Conservation (phyloP, 805 yeast genomes). For the Hanseniaspora guilliermondii region DNA sequence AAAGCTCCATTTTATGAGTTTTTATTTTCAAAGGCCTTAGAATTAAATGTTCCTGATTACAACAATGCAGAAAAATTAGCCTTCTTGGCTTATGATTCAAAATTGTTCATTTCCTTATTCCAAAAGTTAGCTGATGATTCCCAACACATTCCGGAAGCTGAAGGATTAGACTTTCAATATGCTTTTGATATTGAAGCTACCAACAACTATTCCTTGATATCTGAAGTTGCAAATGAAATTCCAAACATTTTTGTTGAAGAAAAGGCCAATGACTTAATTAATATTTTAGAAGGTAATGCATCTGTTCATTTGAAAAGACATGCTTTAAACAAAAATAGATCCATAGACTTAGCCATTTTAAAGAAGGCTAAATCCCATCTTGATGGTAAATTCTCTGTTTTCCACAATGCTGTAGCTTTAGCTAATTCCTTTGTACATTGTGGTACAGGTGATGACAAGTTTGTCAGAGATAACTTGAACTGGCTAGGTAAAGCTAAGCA, state of each 20-base stretch:
- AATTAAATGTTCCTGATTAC: constrained; percentile 59
- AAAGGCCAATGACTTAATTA: constrained; percentile 23
- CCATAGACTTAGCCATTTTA: constrained; percentile 70
- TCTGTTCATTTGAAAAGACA: constrained; percentile 87
- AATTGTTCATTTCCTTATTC: constrained; percentile 58
- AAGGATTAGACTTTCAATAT: constrained; percentile 71
- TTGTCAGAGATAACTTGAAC: constrained; percentile 78
- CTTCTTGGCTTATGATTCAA: constrained; percentile 71
- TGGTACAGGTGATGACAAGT: constrained; percentile 91
- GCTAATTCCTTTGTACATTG: constrained; percentile 90
- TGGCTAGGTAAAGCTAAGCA: constrained; percentile 97
- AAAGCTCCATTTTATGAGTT: constrained; percentile 51
- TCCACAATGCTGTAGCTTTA: constrained; percentile 91
- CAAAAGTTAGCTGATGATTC: constrained; percentile 28
- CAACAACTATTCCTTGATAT: constrained; percentile 26
- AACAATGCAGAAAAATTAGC: constrained; percentile 74
- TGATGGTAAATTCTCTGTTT: constrained; percentile 86
- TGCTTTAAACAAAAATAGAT: constrained; percentile 72
- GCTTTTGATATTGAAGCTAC: constrained; percentile 79
- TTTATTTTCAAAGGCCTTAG: constrained; percentile 48
- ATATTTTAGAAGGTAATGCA: constrained; percentile 80
- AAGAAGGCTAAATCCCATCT: constrained; percentile 67
- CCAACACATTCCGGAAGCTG: constrained; percentile 19
- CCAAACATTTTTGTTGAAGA: not conserved
- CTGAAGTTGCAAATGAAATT: constrained; percentile 26